Percentiles rank a stretch among this genome's conserved stretches.
Evolutionary conservation across 1,139 yeast species (phyloP).

Genomic region (Sugiyamaella grinbergsii): DNA sequence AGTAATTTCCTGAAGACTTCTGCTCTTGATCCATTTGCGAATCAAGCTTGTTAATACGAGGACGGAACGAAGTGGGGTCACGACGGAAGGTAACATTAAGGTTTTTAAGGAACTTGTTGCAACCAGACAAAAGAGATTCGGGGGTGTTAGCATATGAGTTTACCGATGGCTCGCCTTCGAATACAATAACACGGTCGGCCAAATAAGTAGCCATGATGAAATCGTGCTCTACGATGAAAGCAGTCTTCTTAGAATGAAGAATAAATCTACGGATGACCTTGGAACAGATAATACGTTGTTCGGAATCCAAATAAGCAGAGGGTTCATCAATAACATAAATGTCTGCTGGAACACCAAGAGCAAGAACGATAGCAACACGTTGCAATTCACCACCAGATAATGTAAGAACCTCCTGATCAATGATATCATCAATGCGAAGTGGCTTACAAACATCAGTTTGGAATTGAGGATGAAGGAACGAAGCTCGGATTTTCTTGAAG

Average conservation of each 20-base stretch:
- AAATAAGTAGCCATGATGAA: conserved; percentile 99
- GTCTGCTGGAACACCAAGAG: conserved; percentile 94
- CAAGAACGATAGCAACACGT: conserved; percentile 95
- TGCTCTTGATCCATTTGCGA: conserved; percentile 99
- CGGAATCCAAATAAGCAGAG: conserved; percentile 97
- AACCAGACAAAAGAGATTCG: conserved; percentile 91
- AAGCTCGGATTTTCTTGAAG: conserved; percentile 92
- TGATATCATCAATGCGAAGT: conserved; percentile 84
- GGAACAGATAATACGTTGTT: conserved; percentile 98
- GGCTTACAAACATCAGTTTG: conserved; percentile 98
- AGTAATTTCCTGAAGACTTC: conserved; percentile 85
- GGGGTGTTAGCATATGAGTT: conserved; percentile 83
- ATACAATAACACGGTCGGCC: conserved; percentile 98
- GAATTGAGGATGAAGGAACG: conserved; percentile 94
- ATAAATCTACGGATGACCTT: conserved; percentile 97
- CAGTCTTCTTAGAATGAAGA: conserved; percentile 95
- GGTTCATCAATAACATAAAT: conserved; percentile 97
- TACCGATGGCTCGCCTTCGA: conserved; percentile 90
- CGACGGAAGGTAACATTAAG: conserved; percentile 98
- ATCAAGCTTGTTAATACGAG: conserved; percentile 95
- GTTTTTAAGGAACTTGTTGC: conserved; percentile 94
- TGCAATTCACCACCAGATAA: conserved; percentile 99
- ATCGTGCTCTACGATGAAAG: conserved; percentile 98
- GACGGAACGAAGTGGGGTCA: conserved; percentile 97
- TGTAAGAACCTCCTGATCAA: conserved; percentile 96